Evolutionary conservation across 164 flowering plant species (phyloP).

Genomic region (Piper betle): DNA sequence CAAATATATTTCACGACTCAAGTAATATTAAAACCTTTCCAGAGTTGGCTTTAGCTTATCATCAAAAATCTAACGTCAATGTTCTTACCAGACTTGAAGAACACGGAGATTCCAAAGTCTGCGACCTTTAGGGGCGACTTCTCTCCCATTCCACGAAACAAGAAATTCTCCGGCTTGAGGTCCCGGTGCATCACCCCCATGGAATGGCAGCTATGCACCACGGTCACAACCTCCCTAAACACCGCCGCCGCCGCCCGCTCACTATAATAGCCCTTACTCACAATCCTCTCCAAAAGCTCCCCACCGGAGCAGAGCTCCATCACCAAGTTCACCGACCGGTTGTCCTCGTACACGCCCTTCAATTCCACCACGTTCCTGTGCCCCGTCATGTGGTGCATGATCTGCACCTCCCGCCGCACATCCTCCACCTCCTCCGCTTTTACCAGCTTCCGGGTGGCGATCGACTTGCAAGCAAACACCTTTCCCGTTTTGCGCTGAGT

Average conservation of each 20-base stretch:
- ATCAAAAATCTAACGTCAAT: no score
- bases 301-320: constrained; percentile 61
- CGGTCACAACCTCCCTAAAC: constrained; percentile 65
- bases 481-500: constrained; percentile 18
- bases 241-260: constrained; percentile 68
- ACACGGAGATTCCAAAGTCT: constrained; percentile 78
- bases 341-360: not conserved
- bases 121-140: constrained; percentile 68
- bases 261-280: constrained; percentile 73
- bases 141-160: constrained; percentile 43
- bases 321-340: not conserved
- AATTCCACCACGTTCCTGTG: not conserved
- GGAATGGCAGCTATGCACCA: constrained; percentile 59
- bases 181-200: constrained; percentile 91
- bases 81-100: constrained; percentile 53
- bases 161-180: constrained; percentile 82
- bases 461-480: constrained; percentile 73
- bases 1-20: no score
- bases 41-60: no score
- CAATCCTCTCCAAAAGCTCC: constrained; percentile 78
- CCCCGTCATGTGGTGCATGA: not conserved
- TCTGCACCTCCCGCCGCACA: constrained; percentile 48
- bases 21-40: no score
- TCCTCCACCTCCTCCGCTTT: constrained; percentile 65
- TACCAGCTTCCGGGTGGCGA: constrained; percentile 57